phyloP scores from a whole-genome alignment of 1,284 basidiomycete species.

The Pyrrhoderma noxium region DNA sequence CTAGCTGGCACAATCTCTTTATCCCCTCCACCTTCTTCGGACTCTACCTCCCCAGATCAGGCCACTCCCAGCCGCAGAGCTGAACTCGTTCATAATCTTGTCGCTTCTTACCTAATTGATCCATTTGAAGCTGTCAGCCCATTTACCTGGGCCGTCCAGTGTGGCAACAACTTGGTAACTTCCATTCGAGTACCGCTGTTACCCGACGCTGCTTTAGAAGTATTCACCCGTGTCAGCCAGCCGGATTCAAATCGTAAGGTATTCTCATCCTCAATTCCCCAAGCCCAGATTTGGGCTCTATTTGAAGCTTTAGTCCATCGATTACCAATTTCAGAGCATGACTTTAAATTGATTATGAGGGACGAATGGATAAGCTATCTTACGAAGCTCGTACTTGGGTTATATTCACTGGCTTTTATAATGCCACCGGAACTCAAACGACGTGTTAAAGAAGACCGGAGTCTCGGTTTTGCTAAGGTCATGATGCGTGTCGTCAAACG shows the following conservation, averaged over 20 bases:
- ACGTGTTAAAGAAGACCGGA: constrained; percentile 53
- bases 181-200: constrained; percentile 51
- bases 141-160: constrained; percentile 45
- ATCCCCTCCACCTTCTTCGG: constrained; percentile 26
- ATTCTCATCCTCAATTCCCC: constrained; percentile 54
- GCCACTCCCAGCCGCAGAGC: constrained; percentile 34
- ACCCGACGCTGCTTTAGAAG: constrained; percentile 75
- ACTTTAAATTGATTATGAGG: constrained; percentile 64
- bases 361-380: constrained; percentile 73
- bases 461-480: constrained; percentile 52
- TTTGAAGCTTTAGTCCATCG: constrained; percentile 72
- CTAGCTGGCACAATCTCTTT: constrained; percentile 51
- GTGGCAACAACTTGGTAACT: constrained; percentile 35
- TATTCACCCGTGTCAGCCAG: constrained; percentile 71
- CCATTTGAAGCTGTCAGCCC: constrained; percentile 58
- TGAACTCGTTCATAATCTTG: constrained; percentile 55
- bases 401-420: constrained; percentile 85
- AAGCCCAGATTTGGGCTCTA: constrained; percentile 50
- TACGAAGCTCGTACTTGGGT: constrained; percentile 71
- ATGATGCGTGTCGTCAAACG: constrained; percentile 61
- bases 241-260: constrained; percentile 76
- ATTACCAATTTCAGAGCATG: constrained; percentile 70
- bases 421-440: constrained; percentile 68
- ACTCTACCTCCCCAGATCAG: constrained; percentile 28
- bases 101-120: constrained; percentile 74